These are phyloP conservation scores for Lactarius indigo DNA, from an alignment of 768 basidiomycete species.

Conservation along the genomic window DNA sequence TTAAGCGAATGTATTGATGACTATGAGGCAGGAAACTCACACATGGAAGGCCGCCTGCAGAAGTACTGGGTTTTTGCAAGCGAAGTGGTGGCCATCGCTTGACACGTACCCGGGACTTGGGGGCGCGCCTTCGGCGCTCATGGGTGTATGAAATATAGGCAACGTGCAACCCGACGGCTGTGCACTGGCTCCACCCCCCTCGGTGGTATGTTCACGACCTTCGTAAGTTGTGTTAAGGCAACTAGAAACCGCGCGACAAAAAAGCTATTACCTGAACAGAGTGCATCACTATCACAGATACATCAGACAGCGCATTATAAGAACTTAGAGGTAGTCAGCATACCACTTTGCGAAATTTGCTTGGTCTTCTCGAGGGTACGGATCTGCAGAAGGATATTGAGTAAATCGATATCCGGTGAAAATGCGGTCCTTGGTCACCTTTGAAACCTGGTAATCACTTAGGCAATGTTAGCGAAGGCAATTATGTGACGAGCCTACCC, in stretches of 20 bases:
- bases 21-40: constrained; percentile 34
- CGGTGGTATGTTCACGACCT: constrained; percentile 47
- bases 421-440: constrained; percentile 33
- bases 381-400: constrained; percentile 37
- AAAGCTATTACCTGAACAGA: constrained; percentile 44
- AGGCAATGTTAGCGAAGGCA: not conserved
- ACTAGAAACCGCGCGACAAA: not conserved
- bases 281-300: constrained; percentile 38
- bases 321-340: constrained; percentile 42
- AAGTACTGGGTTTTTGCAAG: constrained; percentile 50
- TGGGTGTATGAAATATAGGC: constrained; percentile 47
- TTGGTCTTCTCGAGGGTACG: constrained; percentile 55
- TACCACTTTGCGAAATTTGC: constrained; percentile 36
- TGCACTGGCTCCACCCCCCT: constrained; percentile 32
- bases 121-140: constrained; percentile 29
- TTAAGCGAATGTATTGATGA: not conserved
- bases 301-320: not conserved
- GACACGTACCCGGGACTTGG: constrained; percentile 45
- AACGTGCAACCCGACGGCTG: constrained; percentile 52
- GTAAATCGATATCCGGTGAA: not conserved
- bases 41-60: constrained; percentile 56
- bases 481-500: constrained; percentile 41
- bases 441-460: constrained; percentile 44
- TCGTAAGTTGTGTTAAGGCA: not conserved
- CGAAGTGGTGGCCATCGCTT: constrained; percentile 51